Evolutionary conservation across 495 filamentous ascomycete genomes (phyloP).

Genomic region (Penicillium robsamsonii): DNA sequence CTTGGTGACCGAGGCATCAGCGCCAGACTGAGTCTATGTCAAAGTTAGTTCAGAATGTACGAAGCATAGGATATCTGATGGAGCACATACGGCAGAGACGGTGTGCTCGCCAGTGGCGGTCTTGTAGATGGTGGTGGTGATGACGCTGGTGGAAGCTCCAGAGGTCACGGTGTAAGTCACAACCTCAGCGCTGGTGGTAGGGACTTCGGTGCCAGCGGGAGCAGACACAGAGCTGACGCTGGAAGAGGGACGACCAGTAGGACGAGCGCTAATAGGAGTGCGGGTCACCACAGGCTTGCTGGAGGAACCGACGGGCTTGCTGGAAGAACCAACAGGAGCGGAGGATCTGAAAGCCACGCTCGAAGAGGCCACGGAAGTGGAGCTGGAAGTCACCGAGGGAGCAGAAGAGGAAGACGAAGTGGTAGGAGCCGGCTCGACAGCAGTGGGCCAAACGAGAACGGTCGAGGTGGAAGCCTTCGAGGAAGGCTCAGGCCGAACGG

Average conservation of each 20-base stretch:
- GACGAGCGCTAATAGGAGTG: conserved; percentile 9
- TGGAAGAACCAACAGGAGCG: not conserved
- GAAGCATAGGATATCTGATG: not conserved
- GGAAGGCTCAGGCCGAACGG: conserved; percentile 12
- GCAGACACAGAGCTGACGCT: conserved; percentile 3
- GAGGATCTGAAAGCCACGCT: not conserved
- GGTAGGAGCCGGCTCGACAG: conserved; percentile 13
- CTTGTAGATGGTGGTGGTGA: conserved; percentile 56
- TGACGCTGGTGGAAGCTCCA: conserved; percentile 52
- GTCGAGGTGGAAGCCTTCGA: conserved; percentile 18
- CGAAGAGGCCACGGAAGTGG: conserved; percentile 1
- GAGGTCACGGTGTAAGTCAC: conserved; percentile 60
- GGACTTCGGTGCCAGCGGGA: conserved; percentile 5
- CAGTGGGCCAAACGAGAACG: conserved; percentile 15
- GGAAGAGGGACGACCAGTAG: conserved; percentile 1
- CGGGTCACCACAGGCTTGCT: conserved; percentile 8
- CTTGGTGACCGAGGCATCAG: conserved; percentile 7
- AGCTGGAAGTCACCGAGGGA: not conserved
- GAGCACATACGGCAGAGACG: conserved; percentile 38
- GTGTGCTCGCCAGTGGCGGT: conserved; percentile 43
- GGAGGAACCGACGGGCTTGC: not conserved
- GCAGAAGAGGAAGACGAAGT: conserved; percentile 12
- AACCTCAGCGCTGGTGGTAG: conserved; percentile 40
- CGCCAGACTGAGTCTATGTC: conserved; percentile 13
- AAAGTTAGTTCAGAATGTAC: conserved; percentile 13